Percentiles rank a stretch among this genome's conserved stretches.
Evolutionary conservation across 2,329 filamentous ascomycete genomes (phyloP).

Genomic region (Eurotiales sp.): DNA sequence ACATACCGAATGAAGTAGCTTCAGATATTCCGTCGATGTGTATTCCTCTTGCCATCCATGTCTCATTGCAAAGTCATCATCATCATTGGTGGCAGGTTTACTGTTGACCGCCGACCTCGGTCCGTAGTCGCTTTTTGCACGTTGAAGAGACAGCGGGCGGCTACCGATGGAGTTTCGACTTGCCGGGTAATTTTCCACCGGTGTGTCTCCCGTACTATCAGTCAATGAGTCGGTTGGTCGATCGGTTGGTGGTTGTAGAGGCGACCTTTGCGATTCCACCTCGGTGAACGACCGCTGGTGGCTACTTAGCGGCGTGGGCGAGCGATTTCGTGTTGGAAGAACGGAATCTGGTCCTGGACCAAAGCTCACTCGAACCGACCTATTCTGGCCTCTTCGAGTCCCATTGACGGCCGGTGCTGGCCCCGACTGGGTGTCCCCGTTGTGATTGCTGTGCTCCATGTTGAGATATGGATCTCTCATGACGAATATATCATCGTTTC

Average conservation of each 20-base stretch:
- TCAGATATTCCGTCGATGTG: slow-evolving; percentile 83
- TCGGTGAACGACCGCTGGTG: slow-evolving; percentile 30
- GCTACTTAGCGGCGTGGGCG: slow-evolving; percentile 6
- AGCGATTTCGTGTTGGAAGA: slow-evolving; percentile 16
- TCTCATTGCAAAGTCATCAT: slow-evolving; percentile 58
- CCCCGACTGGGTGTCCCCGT: slow-evolving; percentile 19
- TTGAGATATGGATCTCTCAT: slow-evolving; percentile 36
- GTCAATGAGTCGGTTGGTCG: slow-evolving; percentile 31
- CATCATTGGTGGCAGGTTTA: slow-evolving; percentile 32
- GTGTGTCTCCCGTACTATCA: slow-evolving; percentile 21
- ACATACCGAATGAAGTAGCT: slow-evolving; percentile 73
- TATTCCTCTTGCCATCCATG: slow-evolving; percentile 94
- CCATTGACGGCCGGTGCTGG: slow-evolving; percentile 26
- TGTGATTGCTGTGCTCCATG: slow-evolving; percentile 29
- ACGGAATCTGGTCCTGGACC: slow-evolving; percentile 36
- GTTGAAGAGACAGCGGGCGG: slow-evolving; percentile 40
- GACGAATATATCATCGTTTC: slow-evolving; percentile 28
- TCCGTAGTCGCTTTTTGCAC: slow-evolving; percentile 54
- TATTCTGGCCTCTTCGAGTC: slow-evolving; percentile 23
- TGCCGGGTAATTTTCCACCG: slow-evolving; percentile 23
- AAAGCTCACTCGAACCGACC: slow-evolving; percentile 33
- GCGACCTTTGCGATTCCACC: slow-evolving; percentile 26
- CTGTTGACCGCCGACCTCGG: slow-evolving; percentile 33
- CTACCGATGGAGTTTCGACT: slow-evolving; percentile 29
- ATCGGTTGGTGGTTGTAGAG: slow-evolving; percentile 19